These are phyloP conservation scores for Scenedesmus sp. DNA, from an alignment of 163 green algal genomes.

Conservation along the genomic window DNA sequence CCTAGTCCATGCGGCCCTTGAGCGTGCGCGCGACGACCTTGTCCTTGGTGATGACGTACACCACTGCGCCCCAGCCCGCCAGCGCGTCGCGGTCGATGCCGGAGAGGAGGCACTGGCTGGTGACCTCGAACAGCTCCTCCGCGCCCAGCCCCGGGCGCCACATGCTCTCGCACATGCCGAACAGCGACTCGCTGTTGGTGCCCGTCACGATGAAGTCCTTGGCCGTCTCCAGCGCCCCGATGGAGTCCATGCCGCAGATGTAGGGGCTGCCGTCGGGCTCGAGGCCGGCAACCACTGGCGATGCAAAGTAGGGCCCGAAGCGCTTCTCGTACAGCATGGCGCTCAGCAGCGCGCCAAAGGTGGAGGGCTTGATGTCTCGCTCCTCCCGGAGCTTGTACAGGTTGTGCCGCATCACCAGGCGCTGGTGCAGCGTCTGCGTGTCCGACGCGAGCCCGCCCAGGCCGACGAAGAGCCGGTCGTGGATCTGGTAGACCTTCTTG, in stretches of 20 bases:
- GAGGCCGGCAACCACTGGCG: constrained; percentile 95
- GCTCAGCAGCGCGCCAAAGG: constrained; percentile 93
- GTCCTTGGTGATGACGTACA: constrained; percentile 96
- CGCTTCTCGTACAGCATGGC: constrained; percentile 95
- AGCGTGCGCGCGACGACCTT: constrained; percentile 87
- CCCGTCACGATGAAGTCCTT: constrained; percentile 94
- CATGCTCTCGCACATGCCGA: constrained; percentile 97
- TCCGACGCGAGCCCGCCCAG: constrained; percentile 94
- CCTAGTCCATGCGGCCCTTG: constrained; percentile 96
- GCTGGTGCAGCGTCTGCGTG: constrained; percentile 88
- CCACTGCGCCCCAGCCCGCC: constrained; percentile 93
- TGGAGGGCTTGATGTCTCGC: constrained; percentile 93
- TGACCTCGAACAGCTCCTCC: constrained; percentile 98
- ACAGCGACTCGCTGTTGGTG: constrained; percentile 92
- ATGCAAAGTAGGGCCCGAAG: constrained; percentile 97
- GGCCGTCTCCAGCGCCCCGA: constrained; percentile 91
- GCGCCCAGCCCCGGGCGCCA: constrained; percentile 90
- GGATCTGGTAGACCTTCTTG: constrained; percentile 95
- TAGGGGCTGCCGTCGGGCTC: constrained; percentile 89
- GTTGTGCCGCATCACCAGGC: constrained; percentile 95
- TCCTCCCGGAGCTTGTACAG: constrained; percentile 98
- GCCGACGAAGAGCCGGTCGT: constrained; percentile 96
- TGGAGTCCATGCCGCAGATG: constrained; percentile 95
- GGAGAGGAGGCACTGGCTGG: constrained; percentile 91
- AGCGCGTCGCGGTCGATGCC: constrained; percentile 95